Evolutionary conservation across 2,329 filamentous ascomycete species (phyloP), one percentile per base, ranked within the genome.

Genomic region (Colletotrichum cordylinicola): DNA sequence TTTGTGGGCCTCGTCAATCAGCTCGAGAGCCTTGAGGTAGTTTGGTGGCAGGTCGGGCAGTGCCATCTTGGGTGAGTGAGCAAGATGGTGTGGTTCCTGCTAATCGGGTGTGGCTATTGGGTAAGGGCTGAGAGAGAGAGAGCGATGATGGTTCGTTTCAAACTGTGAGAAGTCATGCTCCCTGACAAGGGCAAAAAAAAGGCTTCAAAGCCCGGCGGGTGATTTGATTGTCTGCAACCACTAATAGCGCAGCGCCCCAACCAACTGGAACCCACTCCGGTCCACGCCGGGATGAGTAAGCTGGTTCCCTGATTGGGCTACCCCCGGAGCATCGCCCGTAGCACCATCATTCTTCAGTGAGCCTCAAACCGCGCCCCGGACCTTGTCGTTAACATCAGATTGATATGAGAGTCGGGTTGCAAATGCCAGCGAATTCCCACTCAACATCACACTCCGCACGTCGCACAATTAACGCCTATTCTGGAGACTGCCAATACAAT

Each of bases 1-100:
- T 55, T 81, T 80, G 77, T 86, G 85, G 58, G 93, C 95, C 70
- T 90, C 89, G 85, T 97, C 95, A 81, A 98, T 96, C 78, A 92
- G 88, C 48, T 87, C 83, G 55, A 96, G 86, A 31, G 93, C 94
- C 69, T 84, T 83, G 56, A 82, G 82, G 74, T 87, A 91, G 77
- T 85, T 84, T 10, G 80, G 77, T 2, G 85, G 81, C 33, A 89
- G 83, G 3, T 82, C 72, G 16, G 82, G 80, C 5, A 86, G 27
- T 67, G 65, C 55, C 66, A 68, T 68, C 2, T 60, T 43, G 9
- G n/a, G 43, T 21, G 43, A 52, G 52, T n/a, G 29, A 21, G 29
- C 48, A 21, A 31, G 58, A 62, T 62, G 31, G 33, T 35, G 21
- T 68, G 64, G 16, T 10, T 31, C 39, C 27, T 56, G 43, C 43